Conservation (phyloP, 2,329 filamentous ascomycete genomes). For the Fusarium paranaense region DNA sequence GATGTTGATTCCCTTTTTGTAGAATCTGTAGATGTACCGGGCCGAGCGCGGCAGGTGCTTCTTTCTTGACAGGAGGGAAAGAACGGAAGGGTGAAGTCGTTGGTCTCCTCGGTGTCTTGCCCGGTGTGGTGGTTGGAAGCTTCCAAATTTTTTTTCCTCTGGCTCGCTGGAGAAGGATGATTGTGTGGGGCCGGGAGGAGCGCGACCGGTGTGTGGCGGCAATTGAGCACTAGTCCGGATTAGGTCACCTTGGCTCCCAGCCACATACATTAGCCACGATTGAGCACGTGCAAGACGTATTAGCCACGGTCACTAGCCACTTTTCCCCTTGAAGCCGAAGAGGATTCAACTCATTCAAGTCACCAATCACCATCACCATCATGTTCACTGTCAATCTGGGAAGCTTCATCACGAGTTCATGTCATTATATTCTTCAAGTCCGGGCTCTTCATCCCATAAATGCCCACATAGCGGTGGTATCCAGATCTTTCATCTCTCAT, state of each 20-base stretch:
- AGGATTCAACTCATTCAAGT: background rate
- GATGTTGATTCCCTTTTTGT: conserved; percentile 18
- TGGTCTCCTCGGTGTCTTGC: conserved; percentile 47
- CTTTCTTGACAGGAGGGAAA: conserved; percentile 39
- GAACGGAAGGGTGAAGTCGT: conserved; percentile 43
- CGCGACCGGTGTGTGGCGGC: conserved; percentile 43
- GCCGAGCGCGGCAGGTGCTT: conserved; percentile 44
- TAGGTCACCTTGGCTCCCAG: background rate
- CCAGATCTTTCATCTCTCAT: conserved; percentile 7
- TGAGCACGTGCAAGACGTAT: background rate
- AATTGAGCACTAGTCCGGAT: conserved; percentile 16
- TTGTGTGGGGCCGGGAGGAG: conserved; percentile 46
- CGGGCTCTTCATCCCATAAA: background rate
- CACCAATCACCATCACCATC: background rate
- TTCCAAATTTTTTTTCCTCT: conserved; percentile 51
- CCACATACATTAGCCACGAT: conserved; percentile 4
- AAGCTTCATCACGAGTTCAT: background rate
- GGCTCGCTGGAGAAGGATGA: conserved; percentile 44
- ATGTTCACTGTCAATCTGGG: background rate
- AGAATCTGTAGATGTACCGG: conserved; percentile 43
- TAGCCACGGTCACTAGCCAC: conserved; percentile 13
- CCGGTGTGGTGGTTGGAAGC: conserved; percentile 47
- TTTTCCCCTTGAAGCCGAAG: background rate
- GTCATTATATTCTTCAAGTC: background rate
- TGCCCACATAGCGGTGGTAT: background rate